Conservation (phyloP, 2,329 filamentous ascomycete species). For the Paecilomyces sp. region DNA sequence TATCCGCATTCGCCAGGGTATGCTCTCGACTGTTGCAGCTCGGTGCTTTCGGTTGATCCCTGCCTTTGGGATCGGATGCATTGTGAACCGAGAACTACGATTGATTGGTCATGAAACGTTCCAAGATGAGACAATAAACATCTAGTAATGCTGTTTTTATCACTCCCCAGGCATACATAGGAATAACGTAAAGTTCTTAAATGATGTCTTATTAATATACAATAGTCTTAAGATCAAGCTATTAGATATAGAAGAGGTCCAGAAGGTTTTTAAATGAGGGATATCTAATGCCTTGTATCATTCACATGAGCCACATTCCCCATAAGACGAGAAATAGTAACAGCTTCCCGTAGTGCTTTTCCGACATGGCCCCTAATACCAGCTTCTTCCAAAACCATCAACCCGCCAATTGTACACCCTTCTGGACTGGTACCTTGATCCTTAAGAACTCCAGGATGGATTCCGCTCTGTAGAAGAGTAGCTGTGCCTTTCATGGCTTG, state of each 20-base stretch:
- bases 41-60: slow-evolving; percentile 75
- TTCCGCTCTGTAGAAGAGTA: slow-evolving; percentile 2
- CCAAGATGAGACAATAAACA: not conserved
- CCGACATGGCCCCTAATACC: slow-evolving; percentile 1
- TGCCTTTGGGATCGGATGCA: slow-evolving; percentile 77
- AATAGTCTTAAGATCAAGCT: too few species aligned
- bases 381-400: slow-evolving; percentile 2
- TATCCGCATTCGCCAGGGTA: slow-evolving; percentile 59
- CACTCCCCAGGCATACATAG: not conserved
- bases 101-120: slow-evolving; percentile 9
- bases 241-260: too few species aligned
- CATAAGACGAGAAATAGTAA: slow-evolving; percentile 3
- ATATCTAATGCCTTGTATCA: slow-evolving; percentile 1
- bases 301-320: slow-evolving; percentile 1
- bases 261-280: not conserved
- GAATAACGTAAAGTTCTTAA: too few species aligned
- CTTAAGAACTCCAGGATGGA: slow-evolving; percentile 1
- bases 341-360: slow-evolving; percentile 1
- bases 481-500: slow-evolving; percentile 3
- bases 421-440: slow-evolving; percentile 2
- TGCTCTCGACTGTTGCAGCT: slow-evolving; percentile 59
- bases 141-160: not conserved
- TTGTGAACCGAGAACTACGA: slow-evolving; percentile 57
- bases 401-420: slow-evolving; percentile 3
- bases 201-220: too few species aligned